A percentile compares a stretch with the other conserved stretches of the same genome.
phyloP scores from a whole-genome alignment of 371 early-diverging fungal species.

The Mycotypha africana region DNA sequence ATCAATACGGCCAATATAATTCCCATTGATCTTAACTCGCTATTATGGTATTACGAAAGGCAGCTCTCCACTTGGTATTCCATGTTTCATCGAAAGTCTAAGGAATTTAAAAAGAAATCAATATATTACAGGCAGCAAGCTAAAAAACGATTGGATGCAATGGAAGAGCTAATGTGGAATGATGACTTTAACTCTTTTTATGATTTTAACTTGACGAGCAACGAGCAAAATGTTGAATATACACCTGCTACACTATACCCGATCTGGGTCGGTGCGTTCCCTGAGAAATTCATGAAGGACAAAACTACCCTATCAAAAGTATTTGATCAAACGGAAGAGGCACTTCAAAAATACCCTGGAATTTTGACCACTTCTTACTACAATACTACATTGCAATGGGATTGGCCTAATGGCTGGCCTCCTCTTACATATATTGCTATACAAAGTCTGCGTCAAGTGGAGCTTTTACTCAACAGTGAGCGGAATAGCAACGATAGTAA shows the following conservation, averaged over 20 bases:
- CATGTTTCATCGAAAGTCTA: conserved; percentile 15
- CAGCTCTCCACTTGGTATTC: conserved; percentile 50
- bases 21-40: conserved; percentile 85
- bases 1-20: conserved; percentile 63
- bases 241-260: conserved; percentile 42
- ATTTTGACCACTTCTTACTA: conserved; percentile 63
- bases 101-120: conserved; percentile 12
- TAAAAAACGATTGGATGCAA: conserved; percentile 29
- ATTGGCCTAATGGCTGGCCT: conserved; percentile 84
- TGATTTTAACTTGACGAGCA: conserved; percentile 50
- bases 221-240: conserved; percentile 22
- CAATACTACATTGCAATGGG: conserved; percentile 80
- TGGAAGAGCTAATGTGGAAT: conserved; percentile 52
- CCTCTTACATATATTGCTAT: conserved; percentile 54
- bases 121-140: conserved; percentile 35
- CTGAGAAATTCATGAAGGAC: conserved; percentile 19
- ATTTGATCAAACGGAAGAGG: conserved; percentile 25
- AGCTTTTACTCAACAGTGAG: conserved; percentile 10
- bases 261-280: conserved; percentile 43
- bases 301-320: conserved; percentile 12
- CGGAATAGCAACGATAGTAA: neutral
- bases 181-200: conserved; percentile 34
- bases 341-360: conserved; percentile 44
- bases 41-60: conserved; percentile 69
- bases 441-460: conserved; percentile 38